These are phyloP conservation scores for Dioscorea cayenensis DNA, from an alignment of 116 monocot species.

Conservation along the genomic window DNA sequence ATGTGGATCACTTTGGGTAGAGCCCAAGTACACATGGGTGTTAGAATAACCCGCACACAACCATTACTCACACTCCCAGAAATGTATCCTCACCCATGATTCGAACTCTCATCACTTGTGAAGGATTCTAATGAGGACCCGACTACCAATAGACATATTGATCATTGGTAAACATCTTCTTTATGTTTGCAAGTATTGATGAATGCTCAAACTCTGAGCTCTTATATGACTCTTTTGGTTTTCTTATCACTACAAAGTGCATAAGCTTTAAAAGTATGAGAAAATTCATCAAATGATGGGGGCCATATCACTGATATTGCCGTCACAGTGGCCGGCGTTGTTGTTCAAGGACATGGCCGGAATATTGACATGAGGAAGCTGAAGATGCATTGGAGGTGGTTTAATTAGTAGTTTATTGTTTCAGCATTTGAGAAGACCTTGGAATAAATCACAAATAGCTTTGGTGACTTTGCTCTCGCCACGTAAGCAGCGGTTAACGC, in stretches of 20 bases:
- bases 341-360: neutral
- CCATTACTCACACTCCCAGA: no score
- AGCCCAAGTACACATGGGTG: no score
- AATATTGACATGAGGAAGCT: neutral
- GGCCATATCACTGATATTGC: neutral
- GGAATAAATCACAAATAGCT: slow-evolving; percentile 29
- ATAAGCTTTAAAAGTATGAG: no score
- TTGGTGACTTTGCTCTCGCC: no score
- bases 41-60: no score
- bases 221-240: slow-evolving; percentile 39
- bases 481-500: no score
- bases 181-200: slow-evolving; percentile 73
- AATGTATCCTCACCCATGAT: no score
- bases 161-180: slow-evolving; percentile 83
- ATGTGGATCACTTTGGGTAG: neutral
- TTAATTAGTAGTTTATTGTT: neutral
- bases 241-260: slow-evolving; percentile 35
- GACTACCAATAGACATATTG: no score
- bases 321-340: neutral
- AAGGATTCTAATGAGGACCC: no score
- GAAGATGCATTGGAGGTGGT: slow-evolving; percentile 1
- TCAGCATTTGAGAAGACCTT: neutral
- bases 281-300: slow-evolving; percentile 3
- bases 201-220: slow-evolving; percentile 81
- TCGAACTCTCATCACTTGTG: no score